phyloP scores from a whole-genome alignment of 306 rosid species.

The Inga laurina region DNA sequence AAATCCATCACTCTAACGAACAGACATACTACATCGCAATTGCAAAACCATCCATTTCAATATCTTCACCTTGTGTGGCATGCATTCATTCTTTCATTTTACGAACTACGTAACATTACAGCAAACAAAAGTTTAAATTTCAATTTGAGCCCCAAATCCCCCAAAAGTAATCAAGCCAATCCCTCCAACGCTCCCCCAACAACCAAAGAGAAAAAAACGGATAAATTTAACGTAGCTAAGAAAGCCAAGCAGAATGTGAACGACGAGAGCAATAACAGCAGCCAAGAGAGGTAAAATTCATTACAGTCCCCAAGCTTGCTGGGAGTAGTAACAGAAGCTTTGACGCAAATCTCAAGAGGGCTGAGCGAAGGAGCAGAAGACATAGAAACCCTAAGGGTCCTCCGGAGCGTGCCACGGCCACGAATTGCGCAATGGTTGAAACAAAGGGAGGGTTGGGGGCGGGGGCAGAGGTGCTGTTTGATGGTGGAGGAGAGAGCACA shows the following conservation, averaged over 20 bases:
- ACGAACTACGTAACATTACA: not conserved
- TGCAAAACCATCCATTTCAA: not conserved
- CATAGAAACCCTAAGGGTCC: slow-evolving; percentile 56
- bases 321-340: slow-evolving; percentile 68
- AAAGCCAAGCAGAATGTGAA: not conserved
- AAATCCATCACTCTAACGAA: not conserved
- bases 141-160: not conserved
- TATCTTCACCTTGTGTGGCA: not conserved
- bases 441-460: slow-evolving; percentile 30
- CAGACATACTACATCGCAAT: not conserved
- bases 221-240: not conserved
- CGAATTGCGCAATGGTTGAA: slow-evolving; percentile 13
- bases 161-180: slow-evolving; percentile 5
- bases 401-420: slow-evolving; percentile 17
- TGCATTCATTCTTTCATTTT: not conserved
- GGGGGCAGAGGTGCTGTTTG: slow-evolving; percentile 45
- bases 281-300: not conserved
- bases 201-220: not conserved
- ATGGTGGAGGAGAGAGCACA: slow-evolving; percentile 62
- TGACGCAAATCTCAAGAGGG: slow-evolving; percentile 71
- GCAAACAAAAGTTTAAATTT: not conserved
- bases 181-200: not conserved
- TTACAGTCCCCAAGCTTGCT: slow-evolving; percentile 82
- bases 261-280: not conserved
- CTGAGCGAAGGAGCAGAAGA: slow-evolving; percentile 46